Evolutionary conservation across 2,329 filamentous ascomycete genomes (phyloP), one percentile per base, ranked within the genome.

Genomic region (Xylaria sp.): DNA sequence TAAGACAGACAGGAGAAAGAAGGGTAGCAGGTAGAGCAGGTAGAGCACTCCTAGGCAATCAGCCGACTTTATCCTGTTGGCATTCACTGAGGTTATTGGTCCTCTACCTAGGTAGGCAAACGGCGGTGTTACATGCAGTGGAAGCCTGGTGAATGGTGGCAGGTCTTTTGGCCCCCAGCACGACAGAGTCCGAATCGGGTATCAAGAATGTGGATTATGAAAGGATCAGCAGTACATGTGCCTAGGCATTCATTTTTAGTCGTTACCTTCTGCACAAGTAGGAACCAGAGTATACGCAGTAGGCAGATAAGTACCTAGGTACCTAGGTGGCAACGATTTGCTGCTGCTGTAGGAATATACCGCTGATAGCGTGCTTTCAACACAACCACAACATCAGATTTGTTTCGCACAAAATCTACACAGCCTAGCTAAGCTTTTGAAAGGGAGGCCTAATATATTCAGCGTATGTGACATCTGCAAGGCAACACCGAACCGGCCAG

Each of bases 191-290:
- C 17, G 42, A 27, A 42, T 58, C 22, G 31, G 29, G 39, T 47
- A 57, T 17, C 54, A 27, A 49, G 55, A 45, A 45, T 20, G 25
- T 9, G 42, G n/a, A n/a, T n/a, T n/a, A n/a, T n/a, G n/a, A n/a
- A n/a, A 38, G 29, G 27, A 17, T 13, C 15, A 7, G 29, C 3
- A 27, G 27, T 6, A 20, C 38, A 7, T 17, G 38, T 42, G 38
- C 38, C 17, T 5, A 42, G 38, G 15, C 15, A 9, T 27, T 31
- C 15, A 45, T 45, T 17, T 15, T 45, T 6, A 17, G 27, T 17
- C 9, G 2, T 39, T 42, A 6, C 15, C 15, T 42, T 15, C 17
- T 38, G 17, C 11, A 13, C 11, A 15, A 38, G 36, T 38, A 38
- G 36, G 36, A n/a, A n/a, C n/a, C n/a, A n/a, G n/a, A n/a, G n/a